Evolutionary conservation across 129 eudicot species (phyloP), one percentile per base, ranked within the genome.

Genomic region (Flaveria robusta): DNA sequence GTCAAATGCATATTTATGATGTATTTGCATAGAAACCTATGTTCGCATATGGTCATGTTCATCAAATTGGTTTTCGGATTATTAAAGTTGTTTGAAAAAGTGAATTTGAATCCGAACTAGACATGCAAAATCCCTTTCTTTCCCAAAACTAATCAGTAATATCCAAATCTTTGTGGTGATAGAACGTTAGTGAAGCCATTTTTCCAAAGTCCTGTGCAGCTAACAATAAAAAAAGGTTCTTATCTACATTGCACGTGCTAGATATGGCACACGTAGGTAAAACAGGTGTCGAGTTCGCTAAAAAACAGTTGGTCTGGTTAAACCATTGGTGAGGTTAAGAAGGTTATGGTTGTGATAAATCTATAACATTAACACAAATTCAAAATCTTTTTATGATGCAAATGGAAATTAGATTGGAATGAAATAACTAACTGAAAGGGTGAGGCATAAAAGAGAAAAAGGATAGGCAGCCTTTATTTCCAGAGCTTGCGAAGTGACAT

Each of bases 401-500:
- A 45, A 45, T 16, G 5, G 62, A 26, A 47, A 70, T 47, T 7
- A 14, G 45, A 43, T 43, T 43, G 37, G 37, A 31, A 31, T 6
- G 37, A 31, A 64, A 29, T 23, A 27, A 31, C 45, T 20, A 51
- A 26, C 37, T 37, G 60, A 50, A 37, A 45, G 11, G 12, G 6
- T 5, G 37, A 31, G 37, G 37, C 29, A 20, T 12, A 15, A 62
- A 22, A 1, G 23, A 2, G 13, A 45, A 1, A 15, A 3, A 45
- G 50, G 9, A 19, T 15, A 1, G 63, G 18, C 43, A 42, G 22
- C 43, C 47, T 16, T 71, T 92, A 92, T 86, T 92, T 92, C 98
- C 98, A 90, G 13, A 92, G 88, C 86, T 90, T 92, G 62, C 96
- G 85, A 43, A 92, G 79, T 0, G 98, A 92, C 98, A 92, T 92